These are phyloP conservation scores for Actinidia arguta DNA, from an alignment of 179 eudicot species.

Conservation along the genomic window DNA sequence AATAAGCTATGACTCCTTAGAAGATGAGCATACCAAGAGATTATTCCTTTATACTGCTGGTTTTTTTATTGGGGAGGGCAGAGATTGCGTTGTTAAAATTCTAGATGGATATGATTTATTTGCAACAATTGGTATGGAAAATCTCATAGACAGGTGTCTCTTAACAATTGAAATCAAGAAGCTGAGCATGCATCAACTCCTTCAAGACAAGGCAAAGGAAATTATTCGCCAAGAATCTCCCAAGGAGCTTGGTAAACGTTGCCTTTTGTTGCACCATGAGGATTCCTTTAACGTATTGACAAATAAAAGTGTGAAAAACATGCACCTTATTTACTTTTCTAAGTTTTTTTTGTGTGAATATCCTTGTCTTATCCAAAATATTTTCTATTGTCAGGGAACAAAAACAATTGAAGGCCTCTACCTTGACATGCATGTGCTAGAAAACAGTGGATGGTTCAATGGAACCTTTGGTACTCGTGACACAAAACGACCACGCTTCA, in stretches of 20 bases:
- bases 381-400: constrained; percentile 3
- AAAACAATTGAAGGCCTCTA: neutral
- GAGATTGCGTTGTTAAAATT: neutral
- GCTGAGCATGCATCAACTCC: neutral
- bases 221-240: neutral
- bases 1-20: constrained; percentile 4
- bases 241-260: neutral
- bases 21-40: neutral
- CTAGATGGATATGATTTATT: neutral
- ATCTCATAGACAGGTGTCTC: neutral
- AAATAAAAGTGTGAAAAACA: neutral
- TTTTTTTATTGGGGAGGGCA: neutral
- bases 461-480: neutral
- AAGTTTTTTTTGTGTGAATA: neutral
- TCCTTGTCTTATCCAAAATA: neutral
- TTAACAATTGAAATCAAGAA: neutral
- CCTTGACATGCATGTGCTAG: neutral
- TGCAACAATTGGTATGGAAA: neutral
- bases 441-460: neutral
- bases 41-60: constrained; percentile 8
- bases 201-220: neutral
- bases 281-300: neutral
- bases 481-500: neutral
- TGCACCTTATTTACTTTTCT: neutral
- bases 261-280: neutral